phyloP scores from a whole-genome alignment of 495 filamentous ascomycete genomes.

The Tuber borchii region DNA sequence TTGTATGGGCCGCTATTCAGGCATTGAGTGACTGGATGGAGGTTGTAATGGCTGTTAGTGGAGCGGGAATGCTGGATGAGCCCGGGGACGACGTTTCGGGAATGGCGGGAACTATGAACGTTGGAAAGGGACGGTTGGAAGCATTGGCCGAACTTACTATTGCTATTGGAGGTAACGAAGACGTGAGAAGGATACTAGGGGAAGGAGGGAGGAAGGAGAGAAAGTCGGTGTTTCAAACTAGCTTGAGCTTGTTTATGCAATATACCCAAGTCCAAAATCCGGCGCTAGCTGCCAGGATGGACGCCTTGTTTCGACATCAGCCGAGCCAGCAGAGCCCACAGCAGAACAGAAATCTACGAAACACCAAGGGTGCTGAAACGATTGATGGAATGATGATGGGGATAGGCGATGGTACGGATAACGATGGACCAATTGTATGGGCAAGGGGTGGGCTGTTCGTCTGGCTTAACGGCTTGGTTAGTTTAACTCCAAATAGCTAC shows the following conservation, averaged over 20 bases:
- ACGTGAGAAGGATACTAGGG: conserved; percentile 47
- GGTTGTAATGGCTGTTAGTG: conserved; percentile 48
- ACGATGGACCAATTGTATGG: conserved; percentile 62
- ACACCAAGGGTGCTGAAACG: conserved; percentile 46
- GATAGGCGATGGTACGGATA: conserved; percentile 46
- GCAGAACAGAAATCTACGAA: conserved; percentile 49
- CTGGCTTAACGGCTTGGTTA: conserved; percentile 80
- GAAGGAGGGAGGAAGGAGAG: conserved; percentile 43
- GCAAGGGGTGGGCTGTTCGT: conserved; percentile 87
- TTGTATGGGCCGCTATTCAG: conserved; percentile 36
- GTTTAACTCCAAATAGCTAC: conserved; percentile 20
- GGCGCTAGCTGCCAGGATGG: conserved; percentile 44
- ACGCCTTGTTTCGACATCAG: conserved; percentile 49
- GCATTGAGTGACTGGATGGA: conserved; percentile 41
- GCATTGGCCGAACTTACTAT: conserved; percentile 51
- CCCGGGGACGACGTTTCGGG: conserved; percentile 43
- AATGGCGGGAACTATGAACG: conserved; percentile 43
- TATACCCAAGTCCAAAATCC: conserved; percentile 39
- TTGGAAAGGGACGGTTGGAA: conserved; percentile 46
- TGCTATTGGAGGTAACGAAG: conserved; percentile 52
- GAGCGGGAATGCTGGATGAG: conserved; percentile 44
- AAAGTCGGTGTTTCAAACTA: conserved; percentile 42
- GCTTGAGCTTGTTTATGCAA: conserved; percentile 46
- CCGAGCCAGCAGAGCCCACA: conserved; percentile 50
- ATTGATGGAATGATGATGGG: conserved; percentile 49